phyloP scores from a whole-genome alignment of 768 basidiomycete genomes.

The Chalciporus chontae region DNA sequence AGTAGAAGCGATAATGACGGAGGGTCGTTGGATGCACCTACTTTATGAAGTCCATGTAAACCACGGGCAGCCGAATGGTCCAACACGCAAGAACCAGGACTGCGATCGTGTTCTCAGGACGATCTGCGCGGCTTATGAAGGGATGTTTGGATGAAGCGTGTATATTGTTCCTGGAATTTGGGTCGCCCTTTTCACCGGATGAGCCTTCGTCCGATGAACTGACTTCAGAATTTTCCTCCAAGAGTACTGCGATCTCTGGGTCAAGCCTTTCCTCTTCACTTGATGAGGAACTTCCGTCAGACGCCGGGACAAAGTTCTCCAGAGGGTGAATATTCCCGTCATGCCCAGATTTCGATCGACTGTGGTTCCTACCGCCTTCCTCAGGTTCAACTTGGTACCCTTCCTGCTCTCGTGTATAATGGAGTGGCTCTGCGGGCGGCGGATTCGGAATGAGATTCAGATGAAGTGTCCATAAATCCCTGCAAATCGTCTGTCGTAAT shows the following conservation, averaged over 20 bases:
- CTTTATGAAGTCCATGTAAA: slow-evolving; percentile 75
- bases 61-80: slow-evolving; percentile 72
- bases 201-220: slow-evolving; percentile 29
- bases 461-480: slow-evolving; percentile 79
- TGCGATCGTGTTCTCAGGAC: slow-evolving; percentile 52
- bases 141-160: slow-evolving; percentile 8
- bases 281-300: slow-evolving; percentile 10
- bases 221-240: slow-evolving; percentile 37
- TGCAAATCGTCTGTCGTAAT: slow-evolving; percentile 56
- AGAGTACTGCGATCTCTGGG: slow-evolving; percentile 38
- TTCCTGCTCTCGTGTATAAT: slow-evolving; percentile 41
- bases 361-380: not conserved
- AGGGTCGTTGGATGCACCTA: slow-evolving; percentile 31
- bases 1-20: not conserved
- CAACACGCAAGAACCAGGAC: slow-evolving; percentile 75
- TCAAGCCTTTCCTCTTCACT: slow-evolving; percentile 24
- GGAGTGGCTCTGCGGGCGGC: slow-evolving; percentile 58
- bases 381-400: slow-evolving; percentile 12
- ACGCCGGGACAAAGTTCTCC: slow-evolving; percentile 10
- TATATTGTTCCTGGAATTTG: slow-evolving; percentile 5
- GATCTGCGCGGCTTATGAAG: slow-evolving; percentile 32
- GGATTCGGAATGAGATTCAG: slow-evolving; percentile 59
- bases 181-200: slow-evolving; percentile 14
- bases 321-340: slow-evolving; percentile 5
- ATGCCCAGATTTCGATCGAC: slow-evolving; percentile 16